Percentiles rank a stretch among this genome's conserved stretches.
Conservation (phyloP, 331 rosid genomes). For the Dryas integrifolia region DNA sequence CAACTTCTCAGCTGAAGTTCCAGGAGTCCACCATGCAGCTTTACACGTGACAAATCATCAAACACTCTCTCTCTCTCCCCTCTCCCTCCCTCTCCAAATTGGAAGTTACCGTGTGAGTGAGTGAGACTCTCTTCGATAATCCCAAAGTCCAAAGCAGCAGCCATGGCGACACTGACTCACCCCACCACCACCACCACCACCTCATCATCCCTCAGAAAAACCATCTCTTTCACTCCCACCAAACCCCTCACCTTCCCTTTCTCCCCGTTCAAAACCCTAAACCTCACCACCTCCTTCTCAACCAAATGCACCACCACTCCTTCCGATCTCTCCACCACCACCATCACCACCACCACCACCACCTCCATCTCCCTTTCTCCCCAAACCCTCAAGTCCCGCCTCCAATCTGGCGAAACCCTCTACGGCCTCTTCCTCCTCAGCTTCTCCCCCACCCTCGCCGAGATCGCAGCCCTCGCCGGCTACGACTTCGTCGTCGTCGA, state of each 20-base stretch:
- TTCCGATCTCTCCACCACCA: conserved; percentile 18
- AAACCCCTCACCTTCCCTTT: conserved; percentile 8
- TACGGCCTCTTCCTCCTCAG: conserved; percentile 77
- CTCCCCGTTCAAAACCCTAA: conserved; percentile 28
- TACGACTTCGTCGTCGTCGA: conserved; percentile 78
- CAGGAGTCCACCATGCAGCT: not conserved
- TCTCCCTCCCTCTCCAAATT: too few relatives aligned
- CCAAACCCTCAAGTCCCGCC: conserved; percentile 61
- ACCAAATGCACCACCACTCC: conserved; percentile 24
- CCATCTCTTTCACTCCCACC: conserved; percentile 13
- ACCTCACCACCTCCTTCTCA: conserved; percentile 8
- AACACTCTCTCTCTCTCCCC: too few relatives aligned
- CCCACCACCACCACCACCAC: not conserved
- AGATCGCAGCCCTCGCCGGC: conserved; percentile 75
- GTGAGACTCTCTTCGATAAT: not conserved
- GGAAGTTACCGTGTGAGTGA: too few relatives aligned
- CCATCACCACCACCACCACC: not conserved
- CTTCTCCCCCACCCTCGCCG: conserved; percentile 78
- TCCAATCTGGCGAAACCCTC: conserved; percentile 61
- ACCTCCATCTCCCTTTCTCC: not conserved
- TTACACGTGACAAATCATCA: not conserved
- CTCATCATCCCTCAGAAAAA: not conserved
- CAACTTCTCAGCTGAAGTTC: not conserved
- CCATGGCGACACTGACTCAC: conserved; percentile 9
- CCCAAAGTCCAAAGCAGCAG: not conserved